These are phyloP conservation scores for Gossypium stocksii DNA, from an alignment of 345 rosid genomes.

Conservation along the genomic window DNA sequence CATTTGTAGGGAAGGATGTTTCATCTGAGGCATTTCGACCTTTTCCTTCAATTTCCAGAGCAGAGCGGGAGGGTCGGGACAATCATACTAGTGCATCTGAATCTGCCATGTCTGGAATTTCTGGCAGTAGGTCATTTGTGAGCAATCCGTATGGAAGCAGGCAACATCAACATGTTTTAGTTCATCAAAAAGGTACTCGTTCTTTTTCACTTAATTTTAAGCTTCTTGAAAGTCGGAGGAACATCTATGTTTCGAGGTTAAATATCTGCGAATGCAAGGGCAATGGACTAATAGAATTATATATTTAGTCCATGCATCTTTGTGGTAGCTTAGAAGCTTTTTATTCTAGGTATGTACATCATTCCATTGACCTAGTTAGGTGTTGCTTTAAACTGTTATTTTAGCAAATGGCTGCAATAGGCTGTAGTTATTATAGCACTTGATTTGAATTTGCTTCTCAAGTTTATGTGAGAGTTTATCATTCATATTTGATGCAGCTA, in stretches of 20 bases:
- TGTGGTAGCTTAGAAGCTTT: background rate
- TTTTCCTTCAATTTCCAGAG: conserved; percentile 45
- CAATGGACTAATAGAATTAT: background rate
- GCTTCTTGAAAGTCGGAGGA: background rate
- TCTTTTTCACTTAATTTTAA: background rate
- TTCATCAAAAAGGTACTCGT: conserved; percentile 57
- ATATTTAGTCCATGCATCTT: background rate
- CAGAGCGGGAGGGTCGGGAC: conserved; percentile 48
- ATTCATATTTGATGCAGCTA: conserved; percentile 36
- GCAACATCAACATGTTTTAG: conserved; percentile 46
- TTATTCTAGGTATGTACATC: background rate
- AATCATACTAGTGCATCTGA: conserved; percentile 41
- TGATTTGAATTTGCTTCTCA: background rate
- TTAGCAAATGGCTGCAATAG: background rate
- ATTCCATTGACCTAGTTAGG: background rate
- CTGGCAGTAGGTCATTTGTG: conserved; percentile 44
- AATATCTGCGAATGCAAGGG: background rate
- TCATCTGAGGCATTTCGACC: conserved; percentile 56
- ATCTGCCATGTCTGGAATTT: conserved; percentile 32
- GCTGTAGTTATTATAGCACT: background rate
- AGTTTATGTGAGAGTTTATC: conserved; percentile 7
- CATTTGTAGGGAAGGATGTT: conserved; percentile 42
- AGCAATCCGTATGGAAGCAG: conserved; percentile 49
- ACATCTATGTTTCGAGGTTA: background rate
- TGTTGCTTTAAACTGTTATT: background rate